Evolutionary conservation across 108 stramenopile species (phyloP), one percentile per base, ranked within the genome.

Genomic region (Schizochytrium sp.): DNA sequence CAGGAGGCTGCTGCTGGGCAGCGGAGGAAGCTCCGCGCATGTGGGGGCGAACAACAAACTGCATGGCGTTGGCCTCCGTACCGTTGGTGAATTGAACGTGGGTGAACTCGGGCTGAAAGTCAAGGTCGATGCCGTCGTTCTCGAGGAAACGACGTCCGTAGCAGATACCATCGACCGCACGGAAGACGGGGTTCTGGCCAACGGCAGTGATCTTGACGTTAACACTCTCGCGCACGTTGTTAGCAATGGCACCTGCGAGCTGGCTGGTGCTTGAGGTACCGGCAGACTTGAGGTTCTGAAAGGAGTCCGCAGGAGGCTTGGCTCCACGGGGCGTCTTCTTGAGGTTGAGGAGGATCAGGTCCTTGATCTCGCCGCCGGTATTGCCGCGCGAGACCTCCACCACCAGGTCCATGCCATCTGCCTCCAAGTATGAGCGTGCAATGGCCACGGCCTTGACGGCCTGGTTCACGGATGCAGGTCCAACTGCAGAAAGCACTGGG

Each of bases 401-500:
- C 28, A 83, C 40, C 28, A 83, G 50, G 50, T 83, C 73, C 49
- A 83, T 83, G 46, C 49, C 46, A 38, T 83, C 50, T 4, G 46
- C 4, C 50, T 83, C 73, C 44, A 83, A 50, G 50, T 83, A 83
- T 5, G 73, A 83, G 49, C 73, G 47, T 17, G 73, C 73, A 46
- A 83, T 83, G 17, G 73, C 73, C 49, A 83, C 50, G 73, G 73
- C 73, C 50, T 83, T 83, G 1, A 83, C 73, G 50, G 73, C 73
- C 73, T 83, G 73, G 50, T 83, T 83, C 50, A 83, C 73, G 73
- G 73, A 83, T 42, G 73, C 73, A 38, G 73, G 73, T 46, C 73
- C 73, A 38, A 83, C 73, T n/a, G 73, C 73, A 46, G 49, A 53
- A 8, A 83, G 73, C 15, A 83, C 50, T 38, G 73, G 73, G 73